Conservation (phyloP, 1,139 yeast species). For the Candida sp. region DNA sequence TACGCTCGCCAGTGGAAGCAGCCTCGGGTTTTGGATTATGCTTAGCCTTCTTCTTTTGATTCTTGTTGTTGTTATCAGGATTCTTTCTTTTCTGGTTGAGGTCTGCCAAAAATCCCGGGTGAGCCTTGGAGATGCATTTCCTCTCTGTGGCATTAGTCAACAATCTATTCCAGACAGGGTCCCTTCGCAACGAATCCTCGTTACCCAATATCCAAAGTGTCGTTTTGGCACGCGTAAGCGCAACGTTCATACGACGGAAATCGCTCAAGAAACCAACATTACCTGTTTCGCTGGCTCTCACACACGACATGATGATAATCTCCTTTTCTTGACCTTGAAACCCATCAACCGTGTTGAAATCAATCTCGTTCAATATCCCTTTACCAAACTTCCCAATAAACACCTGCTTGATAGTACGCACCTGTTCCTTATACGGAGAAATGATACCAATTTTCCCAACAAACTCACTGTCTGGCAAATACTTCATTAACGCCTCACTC, state of each 20-base stretch:
- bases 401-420: constrained; percentile 55
- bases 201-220: constrained; percentile 95
- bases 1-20: neutral
- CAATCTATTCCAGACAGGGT: constrained; percentile 72
- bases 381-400: constrained; percentile 69
- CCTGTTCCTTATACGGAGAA: constrained; percentile 95
- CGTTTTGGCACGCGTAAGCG: constrained; percentile 90
- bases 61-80: neutral
- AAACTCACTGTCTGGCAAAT: constrained; percentile 59
- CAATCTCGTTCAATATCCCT: constrained; percentile 66
- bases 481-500: constrained; percentile 55
- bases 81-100: neutral
- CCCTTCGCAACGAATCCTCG: constrained; percentile 59
- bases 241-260: constrained; percentile 94
- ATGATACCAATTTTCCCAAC: constrained; percentile 85
- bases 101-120: constrained; percentile 39
- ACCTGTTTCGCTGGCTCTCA: constrained; percentile 71
- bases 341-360: constrained; percentile 96
- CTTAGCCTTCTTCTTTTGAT: constrained; percentile 1
- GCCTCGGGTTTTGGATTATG: neutral
- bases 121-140: constrained; percentile 33
- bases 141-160: constrained; percentile 66
- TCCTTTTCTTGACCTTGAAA: constrained; percentile 99
- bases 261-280: constrained; percentile 92
- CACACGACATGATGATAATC: constrained; percentile 92